phyloP scores from a whole-genome alignment of 768 basidiomycete genomes.

The Candolleomyces efflorescens region DNA sequence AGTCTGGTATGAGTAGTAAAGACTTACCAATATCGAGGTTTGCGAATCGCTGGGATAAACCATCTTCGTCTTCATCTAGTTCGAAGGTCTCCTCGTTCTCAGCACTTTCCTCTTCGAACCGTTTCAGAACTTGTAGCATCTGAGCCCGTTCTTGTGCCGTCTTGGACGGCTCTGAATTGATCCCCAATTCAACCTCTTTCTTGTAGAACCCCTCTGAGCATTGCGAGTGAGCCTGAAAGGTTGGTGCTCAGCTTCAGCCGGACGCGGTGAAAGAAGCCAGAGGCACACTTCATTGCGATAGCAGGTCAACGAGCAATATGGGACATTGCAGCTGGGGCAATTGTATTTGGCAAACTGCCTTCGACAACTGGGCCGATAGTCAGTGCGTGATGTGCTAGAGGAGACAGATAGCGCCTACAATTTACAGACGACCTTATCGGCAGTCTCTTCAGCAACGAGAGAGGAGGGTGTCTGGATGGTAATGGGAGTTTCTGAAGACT shows the following conservation, averaged over 20 bases:
- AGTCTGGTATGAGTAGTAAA: neutral
- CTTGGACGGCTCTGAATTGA: conserved; percentile 51
- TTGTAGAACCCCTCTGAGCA: conserved; percentile 85
- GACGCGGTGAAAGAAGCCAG: neutral
- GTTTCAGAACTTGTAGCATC: conserved; percentile 69
- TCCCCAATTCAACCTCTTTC: conserved; percentile 64
- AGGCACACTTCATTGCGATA: conserved; percentile 65
- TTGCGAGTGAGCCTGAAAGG: conserved; percentile 49
- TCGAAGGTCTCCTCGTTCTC: conserved; percentile 22
- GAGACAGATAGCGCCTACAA: conserved; percentile 2
- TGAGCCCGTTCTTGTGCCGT: conserved; percentile 51
- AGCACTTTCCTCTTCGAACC: conserved; percentile 60
- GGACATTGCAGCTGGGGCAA: conserved; percentile 76
- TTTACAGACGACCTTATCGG: conserved; percentile 12
- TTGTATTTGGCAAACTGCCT: conserved; percentile 77
- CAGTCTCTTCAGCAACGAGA: neutral
- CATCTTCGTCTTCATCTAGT: conserved; percentile 32
- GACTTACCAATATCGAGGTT: conserved; percentile 59
- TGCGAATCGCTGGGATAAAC: conserved; percentile 48
- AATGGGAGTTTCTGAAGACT: conserved; percentile 5
- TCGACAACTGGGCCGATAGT: conserved; percentile 48
- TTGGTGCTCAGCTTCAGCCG: neutral
- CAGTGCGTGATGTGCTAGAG: no score
- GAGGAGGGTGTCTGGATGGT: conserved; percentile 7
- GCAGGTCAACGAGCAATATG: conserved; percentile 77